A percentile compares a stretch with the other conserved stretches of the same genome.
Conservation (phyloP, 2,329 filamentous ascomycete species). For the Colletotrichum zoysiae region DNA sequence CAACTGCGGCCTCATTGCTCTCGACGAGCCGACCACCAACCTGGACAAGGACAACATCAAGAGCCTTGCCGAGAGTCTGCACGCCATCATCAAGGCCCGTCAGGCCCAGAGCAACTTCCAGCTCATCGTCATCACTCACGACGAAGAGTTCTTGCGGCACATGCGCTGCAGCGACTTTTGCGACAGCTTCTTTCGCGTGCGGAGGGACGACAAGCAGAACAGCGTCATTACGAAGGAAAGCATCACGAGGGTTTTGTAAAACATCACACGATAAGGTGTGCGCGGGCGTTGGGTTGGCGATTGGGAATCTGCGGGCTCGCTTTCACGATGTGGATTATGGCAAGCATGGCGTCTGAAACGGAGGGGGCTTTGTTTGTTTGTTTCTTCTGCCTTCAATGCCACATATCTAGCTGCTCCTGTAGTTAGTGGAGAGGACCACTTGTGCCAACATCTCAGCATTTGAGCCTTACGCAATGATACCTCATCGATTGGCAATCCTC, state of each 20-base stretch:
- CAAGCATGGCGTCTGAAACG: conserved; percentile 22
- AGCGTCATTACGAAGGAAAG: conserved; percentile 83
- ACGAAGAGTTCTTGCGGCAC: conserved; percentile 92
- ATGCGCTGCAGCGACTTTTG: conserved; percentile 97
- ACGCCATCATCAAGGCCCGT: conserved; percentile 87
- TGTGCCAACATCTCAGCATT: neutral
- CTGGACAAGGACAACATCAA: conserved; percentile 95
- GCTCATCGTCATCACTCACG: conserved; percentile 98
- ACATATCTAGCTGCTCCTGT: neutral
- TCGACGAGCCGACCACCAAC: conserved; percentile 98
- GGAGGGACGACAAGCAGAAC: conserved; percentile 85
- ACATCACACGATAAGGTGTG: no score
- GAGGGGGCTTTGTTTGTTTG: neutral
- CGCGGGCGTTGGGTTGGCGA: conserved; percentile 1
- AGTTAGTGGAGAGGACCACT: conserved; percentile 5
- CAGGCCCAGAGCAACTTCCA: conserved; percentile 95
- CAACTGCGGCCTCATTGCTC: conserved; percentile 94
- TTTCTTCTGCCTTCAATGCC: neutral
- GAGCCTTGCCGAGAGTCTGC: conserved; percentile 84
- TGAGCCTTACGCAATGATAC: neutral
- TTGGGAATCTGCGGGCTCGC: neutral
- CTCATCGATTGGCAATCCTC: neutral
- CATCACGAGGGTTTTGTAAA: conserved; percentile 63
- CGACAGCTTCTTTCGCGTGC: conserved; percentile 91
- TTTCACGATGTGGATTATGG: neutral